Percentiles rank a stretch among this genome's conserved stretches.
phyloP scores from a whole-genome alignment of 1,284 basidiomycete species.

The Inonotus obliquus region DNA sequence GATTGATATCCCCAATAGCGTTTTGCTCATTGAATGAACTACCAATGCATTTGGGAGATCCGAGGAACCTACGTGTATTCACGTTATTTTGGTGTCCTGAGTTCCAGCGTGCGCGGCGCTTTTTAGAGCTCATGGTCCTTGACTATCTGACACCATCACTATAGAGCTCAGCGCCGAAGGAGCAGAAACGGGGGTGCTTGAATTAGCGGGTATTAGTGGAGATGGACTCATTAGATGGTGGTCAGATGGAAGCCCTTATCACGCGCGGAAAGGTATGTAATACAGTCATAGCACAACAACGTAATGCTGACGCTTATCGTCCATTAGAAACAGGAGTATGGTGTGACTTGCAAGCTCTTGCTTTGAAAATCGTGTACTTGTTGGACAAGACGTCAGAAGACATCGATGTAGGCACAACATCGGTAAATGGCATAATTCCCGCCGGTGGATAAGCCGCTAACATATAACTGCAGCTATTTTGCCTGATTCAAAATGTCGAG shows the following conservation, averaged over 20 bases:
- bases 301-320: no score
- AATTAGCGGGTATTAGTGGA: no score
- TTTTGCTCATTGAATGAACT: not conserved
- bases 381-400: not conserved
- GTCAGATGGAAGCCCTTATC: no score
- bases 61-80: not conserved
- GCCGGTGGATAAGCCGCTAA: not conserved
- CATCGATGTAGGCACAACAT: no score
- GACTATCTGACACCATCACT: no score
- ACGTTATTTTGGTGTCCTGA: not conserved
- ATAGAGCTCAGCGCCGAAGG: no score
- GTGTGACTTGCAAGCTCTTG: slow-evolving; percentile 3
- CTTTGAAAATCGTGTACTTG: not conserved
- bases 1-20: not conserved
- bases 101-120: not conserved
- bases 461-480: not conserved
- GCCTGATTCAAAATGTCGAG: not conserved
- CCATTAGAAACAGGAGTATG: not conserved
- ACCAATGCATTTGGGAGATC: not conserved
- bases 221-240: no score
- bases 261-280: no score
- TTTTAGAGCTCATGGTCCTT: no score
- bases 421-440: no score
- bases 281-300: no score
- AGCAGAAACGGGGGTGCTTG: no score